Percentiles rank a stretch among this genome's conserved stretches.
Evolutionary conservation across 1,284 basidiomycete genomes (phyloP).

Genomic region (Coniophora puteana): DNA sequence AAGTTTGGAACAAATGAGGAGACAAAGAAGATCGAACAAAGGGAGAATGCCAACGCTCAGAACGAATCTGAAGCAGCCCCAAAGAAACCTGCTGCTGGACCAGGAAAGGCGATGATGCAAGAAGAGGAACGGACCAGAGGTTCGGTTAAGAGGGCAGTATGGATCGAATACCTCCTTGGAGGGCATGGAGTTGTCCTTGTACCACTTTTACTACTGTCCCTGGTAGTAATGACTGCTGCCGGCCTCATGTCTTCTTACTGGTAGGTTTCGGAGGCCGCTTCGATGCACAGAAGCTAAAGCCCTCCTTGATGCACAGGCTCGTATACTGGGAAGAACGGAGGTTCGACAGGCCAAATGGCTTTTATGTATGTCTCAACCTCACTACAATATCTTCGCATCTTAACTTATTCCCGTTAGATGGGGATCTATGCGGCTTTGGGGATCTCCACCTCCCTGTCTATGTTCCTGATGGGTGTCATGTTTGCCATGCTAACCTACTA

Average conservation of each 20-base stretch:
- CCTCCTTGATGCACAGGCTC: constrained; percentile 42
- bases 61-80: constrained; percentile 18
- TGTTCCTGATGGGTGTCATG: constrained; percentile 51
- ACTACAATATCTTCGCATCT: too few species aligned
- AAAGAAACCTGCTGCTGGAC: constrained; percentile 20
- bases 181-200: constrained; percentile 52
- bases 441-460: constrained; percentile 42
- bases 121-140: constrained; percentile 53
- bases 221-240: constrained; percentile 56
- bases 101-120: constrained; percentile 35
- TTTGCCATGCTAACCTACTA: constrained; percentile 63
- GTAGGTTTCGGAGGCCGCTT: constrained; percentile 28
- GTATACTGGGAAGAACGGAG: constrained; percentile 69
- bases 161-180: constrained; percentile 54
- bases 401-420: constrained; percentile 41
- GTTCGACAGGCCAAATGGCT: constrained; percentile 49
- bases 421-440: constrained; percentile 62
- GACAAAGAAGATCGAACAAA: constrained; percentile 23
- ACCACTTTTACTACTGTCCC: constrained; percentile 49
- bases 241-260: constrained; percentile 67
- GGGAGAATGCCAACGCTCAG: too few species aligned
- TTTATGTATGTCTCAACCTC: constrained; percentile 56
- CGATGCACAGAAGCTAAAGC: too few species aligned
- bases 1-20: constrained; percentile 60
- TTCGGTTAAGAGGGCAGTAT: constrained; percentile 47